Evolutionary conservation across 192 early-diverging fungal species (phyloP).

Genomic region (Mortierella antarctica): DNA sequence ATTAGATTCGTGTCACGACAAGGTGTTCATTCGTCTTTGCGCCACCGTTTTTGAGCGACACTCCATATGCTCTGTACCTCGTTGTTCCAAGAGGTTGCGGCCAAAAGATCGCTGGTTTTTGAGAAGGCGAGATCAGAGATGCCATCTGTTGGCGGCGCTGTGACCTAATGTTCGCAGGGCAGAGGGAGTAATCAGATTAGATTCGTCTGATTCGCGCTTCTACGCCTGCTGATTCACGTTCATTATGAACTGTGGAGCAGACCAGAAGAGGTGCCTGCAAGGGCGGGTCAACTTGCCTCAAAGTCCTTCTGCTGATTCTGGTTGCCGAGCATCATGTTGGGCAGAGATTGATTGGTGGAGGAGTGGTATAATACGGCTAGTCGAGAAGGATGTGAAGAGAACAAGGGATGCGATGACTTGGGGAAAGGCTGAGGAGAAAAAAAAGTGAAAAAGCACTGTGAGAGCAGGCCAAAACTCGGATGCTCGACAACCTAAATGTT

Average conservation of each 20-base stretch:
- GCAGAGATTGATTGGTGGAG: neutral
- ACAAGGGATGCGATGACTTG: neutral
- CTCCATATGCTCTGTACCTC: conserved; percentile 50
- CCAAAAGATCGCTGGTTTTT: conserved; percentile 83
- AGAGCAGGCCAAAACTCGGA: no score
- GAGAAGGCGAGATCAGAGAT: conserved; percentile 86
- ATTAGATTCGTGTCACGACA: neutral
- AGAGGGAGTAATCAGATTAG: neutral
- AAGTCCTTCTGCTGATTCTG: conserved; percentile 45
- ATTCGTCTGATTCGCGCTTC: neutral
- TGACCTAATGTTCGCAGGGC: conserved; percentile 49
- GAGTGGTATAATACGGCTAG: neutral
- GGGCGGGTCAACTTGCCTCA: conserved; percentile 12
- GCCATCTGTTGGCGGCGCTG: conserved; percentile 76
- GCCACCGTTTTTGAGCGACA: neutral
- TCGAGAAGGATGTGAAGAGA: neutral
- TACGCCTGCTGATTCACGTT: neutral
- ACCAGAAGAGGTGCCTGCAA: neutral
- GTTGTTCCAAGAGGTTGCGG: conserved; percentile 93
- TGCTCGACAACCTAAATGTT: no score
- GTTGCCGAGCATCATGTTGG: conserved; percentile 50
- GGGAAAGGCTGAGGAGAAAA: neutral
- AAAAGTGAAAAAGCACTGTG: no score
- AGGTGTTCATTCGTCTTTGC: neutral
- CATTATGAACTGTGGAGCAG: neutral